Base-by-base conservation (phyloP, 1,139 yeast genomes). In the Chernovozyma aurita region DNA sequence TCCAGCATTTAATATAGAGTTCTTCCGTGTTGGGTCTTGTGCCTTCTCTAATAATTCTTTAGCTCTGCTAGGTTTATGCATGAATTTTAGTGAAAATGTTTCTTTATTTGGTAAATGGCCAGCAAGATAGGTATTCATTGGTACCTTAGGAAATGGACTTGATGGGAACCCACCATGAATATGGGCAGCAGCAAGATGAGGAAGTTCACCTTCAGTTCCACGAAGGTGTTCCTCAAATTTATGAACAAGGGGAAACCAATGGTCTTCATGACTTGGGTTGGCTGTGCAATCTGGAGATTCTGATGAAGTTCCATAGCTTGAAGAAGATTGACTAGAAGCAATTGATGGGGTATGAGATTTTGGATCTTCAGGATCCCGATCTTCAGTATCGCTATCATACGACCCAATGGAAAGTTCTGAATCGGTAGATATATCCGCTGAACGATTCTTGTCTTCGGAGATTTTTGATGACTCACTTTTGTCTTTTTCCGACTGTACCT, bases 51-150 rank as follows among this genome's bases (percentile, higher is more conserved):
- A 53, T 40, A 61, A 55, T 34, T 55, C 60, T 18, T 45, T 46
- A 15, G 71, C 52, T 31, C 75, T 48, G 28, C 65, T 51, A 6
- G 75, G 75, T 44, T 63, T 66, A 44, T 66, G 73, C 43, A 69
- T 61, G 44, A 64, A 63, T 36, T 58, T 55, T 50, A 69, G 55
- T 5, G 70, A 64, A 28, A 66, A 47, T 11, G 67, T 65, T 33
- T 54, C 49, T 30, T 48, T 37, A 11, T 6, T 7, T 6, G 28
- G 28, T 26, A 26, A 26, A 26, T 26, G 28, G 8, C 28, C 28
- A 6, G 28, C 28, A 26, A 26, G 12, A 26, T 26, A 26, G 8
- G 28, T 16, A 16, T 26, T 26, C 8, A 11, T 12, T 8, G 28
- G 6, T 12, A 26, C 9, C 12, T 6, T 26, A 16, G 15, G 15